Percentiles rank a stretch among this genome's conserved stretches.
phyloP scores from a whole-genome alignment of 768 basidiomycete genomes.

The Suillus discolor region DNA sequence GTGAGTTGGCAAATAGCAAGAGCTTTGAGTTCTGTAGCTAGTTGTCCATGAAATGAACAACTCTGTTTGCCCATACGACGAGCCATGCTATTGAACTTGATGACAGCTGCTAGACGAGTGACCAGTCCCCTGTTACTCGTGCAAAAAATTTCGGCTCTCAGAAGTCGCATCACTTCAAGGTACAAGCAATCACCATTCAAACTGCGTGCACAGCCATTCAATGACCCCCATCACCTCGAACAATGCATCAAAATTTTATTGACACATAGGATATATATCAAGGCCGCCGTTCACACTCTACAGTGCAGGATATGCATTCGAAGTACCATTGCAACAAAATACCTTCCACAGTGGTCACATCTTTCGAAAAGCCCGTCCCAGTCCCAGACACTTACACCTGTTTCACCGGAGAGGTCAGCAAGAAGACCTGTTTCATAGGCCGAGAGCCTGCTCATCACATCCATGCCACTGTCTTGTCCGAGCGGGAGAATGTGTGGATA shows the following conservation, averaged over 20 bases:
- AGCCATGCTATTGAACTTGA: too few species aligned
- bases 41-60: too few species aligned
- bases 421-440: background rate
- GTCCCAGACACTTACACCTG: background rate
- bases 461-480: background rate
- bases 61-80: too few species aligned
- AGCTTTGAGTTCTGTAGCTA: too few species aligned
- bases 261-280: background rate
- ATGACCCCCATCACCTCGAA: background rate
- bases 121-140: background rate
- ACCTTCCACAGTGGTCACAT: background rate
- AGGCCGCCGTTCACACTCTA: background rate
- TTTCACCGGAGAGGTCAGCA: background rate
- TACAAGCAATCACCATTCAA: too few species aligned
- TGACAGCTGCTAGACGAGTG: too few species aligned
- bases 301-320: background rate
- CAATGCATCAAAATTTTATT: background rate
- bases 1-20: too few species aligned
- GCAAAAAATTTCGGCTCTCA: background rate
- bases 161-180: too few species aligned
- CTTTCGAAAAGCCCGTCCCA: background rate
- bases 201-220: background rate
- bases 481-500: too few species aligned
- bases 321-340: background rate
- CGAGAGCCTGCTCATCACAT: background rate